Evolutionary conservation across 1,139 yeast species (phyloP).

Genomic region (Geotrichum restrictum): DNA sequence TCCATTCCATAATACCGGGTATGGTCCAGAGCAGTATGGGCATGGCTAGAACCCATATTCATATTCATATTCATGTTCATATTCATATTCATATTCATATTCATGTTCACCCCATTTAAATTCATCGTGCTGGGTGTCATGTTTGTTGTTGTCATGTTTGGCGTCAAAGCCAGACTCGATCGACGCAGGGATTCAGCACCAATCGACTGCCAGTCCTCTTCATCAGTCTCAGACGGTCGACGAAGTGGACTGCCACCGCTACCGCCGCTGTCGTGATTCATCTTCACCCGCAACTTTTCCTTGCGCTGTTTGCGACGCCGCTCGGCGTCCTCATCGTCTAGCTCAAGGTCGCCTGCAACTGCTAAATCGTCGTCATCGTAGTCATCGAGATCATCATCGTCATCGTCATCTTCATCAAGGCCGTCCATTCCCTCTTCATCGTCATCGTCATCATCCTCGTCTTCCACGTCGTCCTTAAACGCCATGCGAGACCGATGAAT

Average conservation of each 20-base stretch:
- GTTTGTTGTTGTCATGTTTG: background rate
- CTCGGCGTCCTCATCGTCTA: slow-evolving; percentile 17
- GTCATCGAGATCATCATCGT: slow-evolving; percentile 15
- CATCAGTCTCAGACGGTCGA: slow-evolving; percentile 63
- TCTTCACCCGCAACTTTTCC: slow-evolving; percentile 3
- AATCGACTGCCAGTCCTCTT: slow-evolving; percentile 90
- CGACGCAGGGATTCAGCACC: slow-evolving; percentile 57
- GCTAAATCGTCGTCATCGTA: slow-evolving; percentile 21
- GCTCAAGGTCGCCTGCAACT: slow-evolving; percentile 21
- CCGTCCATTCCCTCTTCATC: slow-evolving; percentile 18
- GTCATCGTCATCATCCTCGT: slow-evolving; percentile 17
- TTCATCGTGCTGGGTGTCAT: too few species aligned
- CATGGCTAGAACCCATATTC: background rate
- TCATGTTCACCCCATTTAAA: too few species aligned
- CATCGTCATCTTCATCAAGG: slow-evolving; percentile 16
- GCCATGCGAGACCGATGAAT: slow-evolving; percentile 20
- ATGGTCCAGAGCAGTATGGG: background rate
- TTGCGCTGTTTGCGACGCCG: slow-evolving; percentile 13
- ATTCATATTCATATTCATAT: too few species aligned
- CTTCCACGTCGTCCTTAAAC: slow-evolving; percentile 18
- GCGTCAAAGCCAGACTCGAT: slow-evolving; percentile 14
- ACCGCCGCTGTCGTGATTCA: slow-evolving; percentile 10
- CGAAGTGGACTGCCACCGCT: slow-evolving; percentile 15
- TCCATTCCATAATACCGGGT: background rate
- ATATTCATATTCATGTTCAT: too few species aligned